Base-by-base conservation (phyloP, 441 rosid species). In the Theobroma grandiflorum region DNA sequence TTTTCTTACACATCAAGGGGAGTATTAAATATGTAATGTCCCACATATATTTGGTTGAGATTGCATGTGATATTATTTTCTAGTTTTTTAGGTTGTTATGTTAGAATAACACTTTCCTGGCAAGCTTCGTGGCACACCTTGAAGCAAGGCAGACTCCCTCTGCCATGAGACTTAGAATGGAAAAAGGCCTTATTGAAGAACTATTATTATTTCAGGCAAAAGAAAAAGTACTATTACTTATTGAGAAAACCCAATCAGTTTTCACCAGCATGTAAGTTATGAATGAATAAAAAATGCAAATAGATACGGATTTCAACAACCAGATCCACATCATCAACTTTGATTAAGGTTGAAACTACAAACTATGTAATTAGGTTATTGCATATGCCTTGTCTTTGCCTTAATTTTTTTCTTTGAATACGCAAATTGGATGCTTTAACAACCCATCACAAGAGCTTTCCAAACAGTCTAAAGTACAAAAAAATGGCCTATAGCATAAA, bases 1-100 rank as follows among this genome's bases (percentile, higher is more conserved):
- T 42, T 67, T 67, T 42, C 71, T 67, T 67, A 69, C n/a, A 38
- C 14, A 38, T 65, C 26, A 8, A 65, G 3, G 42, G 74, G 74
- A 70, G 58, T 26, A 20, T 26, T 69, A 14, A 47, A 70, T 49
- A 26, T 15, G 42, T 49, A 70, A 70, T 15, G 58, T 31, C 58
- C 74, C 42, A 45, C 31, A 69, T 43, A 67, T 11, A 68, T 49
- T 68, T 43, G 35, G 72, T 45, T 45, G 11, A 43, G 37, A 53
- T 68, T n/a, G n/a, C 50, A 10, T 43, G 33, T 20, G 22, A 38
- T 14, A 20, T 67, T 20, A 20, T 20, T 20, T 11, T 31, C 53
- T 70, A 47, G 18, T 26, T 47, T 47, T 59, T 61, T 61, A 47
- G 50, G 55, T 14, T 11, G 15, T 6, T 18, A 68, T 22, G 55